Conservation (phyloP, 768 basidiomycete genomes). For the Mycena galopus region DNA sequence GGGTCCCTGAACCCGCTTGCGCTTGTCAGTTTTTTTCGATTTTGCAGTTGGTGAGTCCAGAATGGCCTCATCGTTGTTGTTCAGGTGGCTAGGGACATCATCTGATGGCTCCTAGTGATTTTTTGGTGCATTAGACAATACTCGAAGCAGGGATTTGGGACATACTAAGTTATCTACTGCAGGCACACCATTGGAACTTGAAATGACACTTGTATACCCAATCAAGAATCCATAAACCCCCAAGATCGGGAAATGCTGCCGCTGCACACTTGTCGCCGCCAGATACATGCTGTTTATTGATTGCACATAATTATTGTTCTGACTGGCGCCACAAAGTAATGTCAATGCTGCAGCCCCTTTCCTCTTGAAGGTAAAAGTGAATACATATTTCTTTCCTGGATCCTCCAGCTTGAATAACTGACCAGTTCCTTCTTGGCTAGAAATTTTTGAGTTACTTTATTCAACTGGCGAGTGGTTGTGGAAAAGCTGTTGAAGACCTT, state of each 20-base stretch:
- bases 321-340: constrained; percentile 8
- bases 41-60: not conserved
- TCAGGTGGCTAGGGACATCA: too few species aligned
- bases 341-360: not conserved
- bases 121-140: too few species aligned
- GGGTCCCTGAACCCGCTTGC: not conserved
- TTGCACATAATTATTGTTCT: constrained; percentile 25
- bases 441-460: not conserved
- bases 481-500: not conserved
- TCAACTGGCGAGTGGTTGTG: not conserved
- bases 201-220: constrained; percentile 36
- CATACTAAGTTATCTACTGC: not conserved
- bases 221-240: constrained; percentile 32
- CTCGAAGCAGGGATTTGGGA: not conserved
- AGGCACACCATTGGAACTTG: not conserved
- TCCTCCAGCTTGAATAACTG: too few species aligned
- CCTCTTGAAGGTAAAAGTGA: too few species aligned
- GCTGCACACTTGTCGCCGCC: constrained; percentile 40
- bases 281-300: constrained; percentile 20
- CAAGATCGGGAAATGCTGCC: constrained; percentile 40
- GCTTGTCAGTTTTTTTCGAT: not conserved
- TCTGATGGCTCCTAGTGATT: too few species aligned
- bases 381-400: too few species aligned
- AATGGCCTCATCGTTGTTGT: too few species aligned
- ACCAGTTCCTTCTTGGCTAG: not conserved